Evolutionary conservation across 2,329 filamentous ascomycete species (phyloP).

Genomic region (Basipetospora chlamydospora): DNA sequence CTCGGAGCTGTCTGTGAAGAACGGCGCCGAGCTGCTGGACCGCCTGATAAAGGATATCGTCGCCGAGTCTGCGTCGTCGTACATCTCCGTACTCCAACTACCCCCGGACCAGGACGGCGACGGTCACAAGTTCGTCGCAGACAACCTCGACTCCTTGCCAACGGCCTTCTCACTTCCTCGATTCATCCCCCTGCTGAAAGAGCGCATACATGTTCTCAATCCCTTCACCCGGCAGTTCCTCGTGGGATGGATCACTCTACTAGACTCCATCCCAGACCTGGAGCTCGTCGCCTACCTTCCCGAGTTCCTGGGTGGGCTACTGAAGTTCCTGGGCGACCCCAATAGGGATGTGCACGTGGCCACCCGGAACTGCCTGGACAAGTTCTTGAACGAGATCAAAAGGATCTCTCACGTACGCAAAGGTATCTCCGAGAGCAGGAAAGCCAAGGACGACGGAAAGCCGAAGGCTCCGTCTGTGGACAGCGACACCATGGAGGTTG

Average conservation of each 20-base stretch:
- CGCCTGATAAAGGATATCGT: conserved; percentile 93
- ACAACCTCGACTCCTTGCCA: conserved; percentile 39
- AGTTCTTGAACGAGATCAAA: conserved; percentile 86
- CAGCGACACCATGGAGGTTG: conserved; percentile 43
- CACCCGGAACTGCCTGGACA: conserved; percentile 76
- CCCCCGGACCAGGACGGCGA: conserved; percentile 30
- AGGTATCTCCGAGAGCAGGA: conserved; percentile 75
- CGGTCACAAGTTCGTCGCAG: conserved; percentile 11
- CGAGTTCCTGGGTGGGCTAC: conserved; percentile 75
- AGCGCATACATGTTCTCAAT: conserved; percentile 86
- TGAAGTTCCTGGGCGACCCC: conserved; percentile 83
- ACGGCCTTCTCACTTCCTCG: conserved; percentile 83
- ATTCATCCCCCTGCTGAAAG: conserved; percentile 87
- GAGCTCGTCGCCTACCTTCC: conserved; percentile 88
- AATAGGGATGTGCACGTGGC: conserved; percentile 91
- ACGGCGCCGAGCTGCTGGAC: conserved; percentile 89
- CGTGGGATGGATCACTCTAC: conserved; percentile 85
- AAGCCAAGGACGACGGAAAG: conserved; percentile 51
- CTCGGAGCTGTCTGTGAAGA: conserved; percentile 93
- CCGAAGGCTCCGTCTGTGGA: conserved; percentile 55
- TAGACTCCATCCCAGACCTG: conserved; percentile 92
- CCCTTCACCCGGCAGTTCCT: conserved; percentile 91
- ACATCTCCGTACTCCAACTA: conserved; percentile 61
- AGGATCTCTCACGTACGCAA: conserved; percentile 87
- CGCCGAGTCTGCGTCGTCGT: conserved; percentile 84